Conservation (phyloP, 1,284 basidiomycete species). For the Sanguinoderma infundibulare region DNA sequence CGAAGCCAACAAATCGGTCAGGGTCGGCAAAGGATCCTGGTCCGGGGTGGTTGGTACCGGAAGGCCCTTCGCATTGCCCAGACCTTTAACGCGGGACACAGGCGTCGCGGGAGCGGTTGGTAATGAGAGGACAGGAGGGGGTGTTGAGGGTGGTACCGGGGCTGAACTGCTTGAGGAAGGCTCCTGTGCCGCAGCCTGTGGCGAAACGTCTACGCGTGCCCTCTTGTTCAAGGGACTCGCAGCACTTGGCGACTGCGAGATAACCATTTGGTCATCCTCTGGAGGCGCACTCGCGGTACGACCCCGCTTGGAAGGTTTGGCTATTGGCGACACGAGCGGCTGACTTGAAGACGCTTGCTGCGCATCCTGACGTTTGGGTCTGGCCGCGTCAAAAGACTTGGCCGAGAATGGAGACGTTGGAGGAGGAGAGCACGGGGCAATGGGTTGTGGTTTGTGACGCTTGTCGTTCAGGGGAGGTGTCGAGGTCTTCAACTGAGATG, state of each 20-base stretch:
- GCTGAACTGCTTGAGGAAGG: conserved; percentile 26
- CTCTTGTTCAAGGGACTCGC: conserved; percentile 27
- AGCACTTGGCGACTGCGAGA: conserved; percentile 12
- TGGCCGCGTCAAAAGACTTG: conserved; percentile 23
- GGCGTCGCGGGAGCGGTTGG: conserved; percentile 21
- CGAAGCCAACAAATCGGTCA: conserved; percentile 41
- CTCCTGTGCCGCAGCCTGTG: conserved; percentile 13
- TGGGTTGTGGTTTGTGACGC: conserved; percentile 36
- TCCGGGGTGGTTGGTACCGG: conserved; percentile 34
- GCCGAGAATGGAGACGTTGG: conserved; percentile 30
- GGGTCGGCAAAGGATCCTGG: conserved; percentile 32
- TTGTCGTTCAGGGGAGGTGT: conserved; percentile 34
- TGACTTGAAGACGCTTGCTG: conserved; percentile 27
- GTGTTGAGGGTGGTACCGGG: conserved; percentile 31
- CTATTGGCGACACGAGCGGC: conserved; percentile 14
- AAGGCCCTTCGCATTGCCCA: conserved; percentile 35
- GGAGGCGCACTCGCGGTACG: conserved; percentile 23
- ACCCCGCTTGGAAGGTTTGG: conserved; percentile 24
- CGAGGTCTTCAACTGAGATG: conserved; percentile 43
- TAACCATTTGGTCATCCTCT: conserved; percentile 14
- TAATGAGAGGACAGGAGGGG: conserved; percentile 25
- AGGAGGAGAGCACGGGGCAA: conserved; percentile 30
- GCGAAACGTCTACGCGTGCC: conserved; percentile 15
- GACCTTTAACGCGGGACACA: conserved; percentile 23
- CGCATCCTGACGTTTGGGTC: conserved; percentile 13